Conservation (phyloP, 805 yeast species). For the Maudiozyma saulgeensis region DNA sequence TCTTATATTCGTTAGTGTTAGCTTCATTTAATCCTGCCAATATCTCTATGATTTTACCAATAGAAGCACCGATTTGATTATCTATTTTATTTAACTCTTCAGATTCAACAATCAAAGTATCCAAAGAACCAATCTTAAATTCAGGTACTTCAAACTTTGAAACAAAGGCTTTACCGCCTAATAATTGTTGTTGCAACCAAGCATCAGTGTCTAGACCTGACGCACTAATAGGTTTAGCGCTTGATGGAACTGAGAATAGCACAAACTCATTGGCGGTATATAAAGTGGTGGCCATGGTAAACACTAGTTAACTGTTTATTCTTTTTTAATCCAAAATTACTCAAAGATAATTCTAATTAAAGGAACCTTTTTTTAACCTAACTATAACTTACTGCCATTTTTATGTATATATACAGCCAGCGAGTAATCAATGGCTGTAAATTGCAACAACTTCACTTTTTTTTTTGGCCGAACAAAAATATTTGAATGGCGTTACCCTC, state of each 20-base stretch:
- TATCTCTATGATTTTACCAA: slow-evolving; percentile 69
- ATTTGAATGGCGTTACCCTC: background rate
- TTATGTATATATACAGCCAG: too few species aligned
- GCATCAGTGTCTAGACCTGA: slow-evolving; percentile 32
- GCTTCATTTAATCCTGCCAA: slow-evolving; percentile 39
- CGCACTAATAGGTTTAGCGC: slow-evolving; percentile 44
- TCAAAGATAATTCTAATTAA: background rate
- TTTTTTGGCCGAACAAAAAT: background rate
- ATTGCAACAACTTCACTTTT: background rate
- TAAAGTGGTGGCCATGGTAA: slow-evolving; percentile 21
- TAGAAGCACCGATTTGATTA: slow-evolving; percentile 59
- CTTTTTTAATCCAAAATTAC: too few species aligned
- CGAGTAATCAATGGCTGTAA: background rate
- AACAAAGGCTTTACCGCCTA: slow-evolving; percentile 51
- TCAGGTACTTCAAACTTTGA: slow-evolving; percentile 58
- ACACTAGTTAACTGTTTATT: too few species aligned
- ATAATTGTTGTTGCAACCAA: slow-evolving; percentile 48
- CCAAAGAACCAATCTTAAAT: slow-evolving; percentile 91
- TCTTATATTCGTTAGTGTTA: slow-evolving; percentile 39
- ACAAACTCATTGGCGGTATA: slow-evolving; percentile 31
- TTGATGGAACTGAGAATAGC: slow-evolving; percentile 46
- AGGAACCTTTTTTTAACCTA: background rate
- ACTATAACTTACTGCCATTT: too few species aligned
- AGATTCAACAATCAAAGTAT: slow-evolving; percentile 78
- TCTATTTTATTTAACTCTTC: slow-evolving; percentile 84